Evolutionary conservation across 1,139 yeast species (phyloP).

Genomic region (Taphrina populina): DNA sequence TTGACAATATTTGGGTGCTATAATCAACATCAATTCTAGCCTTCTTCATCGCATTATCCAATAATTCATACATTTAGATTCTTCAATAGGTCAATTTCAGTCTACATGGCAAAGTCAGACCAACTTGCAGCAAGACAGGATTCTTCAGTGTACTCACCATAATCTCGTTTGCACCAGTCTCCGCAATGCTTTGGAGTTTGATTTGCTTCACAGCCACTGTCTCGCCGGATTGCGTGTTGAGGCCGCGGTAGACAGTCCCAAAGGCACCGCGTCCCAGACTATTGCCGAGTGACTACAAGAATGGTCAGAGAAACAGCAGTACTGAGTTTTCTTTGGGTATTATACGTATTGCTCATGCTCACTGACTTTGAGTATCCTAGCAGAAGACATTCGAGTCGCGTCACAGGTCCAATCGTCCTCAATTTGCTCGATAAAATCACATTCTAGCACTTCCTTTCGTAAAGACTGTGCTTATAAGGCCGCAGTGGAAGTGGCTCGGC

Average conservation of each 20-base stretch:
- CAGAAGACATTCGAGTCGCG: slow-evolving; percentile 10
- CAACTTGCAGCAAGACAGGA: too few species aligned
- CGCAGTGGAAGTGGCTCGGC: too few species aligned
- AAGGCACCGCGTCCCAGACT: slow-evolving; percentile 77
- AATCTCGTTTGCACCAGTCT: slow-evolving; percentile 44
- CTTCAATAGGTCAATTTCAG: slow-evolving; percentile 56
- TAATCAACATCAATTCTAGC: slow-evolving; percentile 49
- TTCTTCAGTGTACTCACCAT: too few species aligned
- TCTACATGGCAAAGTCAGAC: too few species aligned
- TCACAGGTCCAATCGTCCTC: too few species aligned
- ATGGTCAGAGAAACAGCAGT: background rate
- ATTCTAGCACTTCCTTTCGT: too few species aligned
- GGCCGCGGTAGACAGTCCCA: slow-evolving; percentile 70
- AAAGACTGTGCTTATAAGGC: too few species aligned
- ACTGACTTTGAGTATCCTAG: slow-evolving; percentile 19
- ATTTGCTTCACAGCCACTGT: slow-evolving; percentile 86
- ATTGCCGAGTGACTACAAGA: slow-evolving; percentile 50
- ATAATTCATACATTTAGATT: slow-evolving; percentile 68
- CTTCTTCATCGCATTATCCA: slow-evolving; percentile 41
- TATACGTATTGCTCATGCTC: slow-evolving; percentile 29
- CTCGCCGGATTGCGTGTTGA: slow-evolving; percentile 62
- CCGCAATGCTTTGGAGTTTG: slow-evolving; percentile 50
- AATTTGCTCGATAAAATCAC: too few species aligned
- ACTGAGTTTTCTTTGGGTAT: background rate
- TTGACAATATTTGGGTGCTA: slow-evolving; percentile 82